Base-by-base conservation (phyloP, 306 rosid species). In the Casuarina cunninghamiana region DNA sequence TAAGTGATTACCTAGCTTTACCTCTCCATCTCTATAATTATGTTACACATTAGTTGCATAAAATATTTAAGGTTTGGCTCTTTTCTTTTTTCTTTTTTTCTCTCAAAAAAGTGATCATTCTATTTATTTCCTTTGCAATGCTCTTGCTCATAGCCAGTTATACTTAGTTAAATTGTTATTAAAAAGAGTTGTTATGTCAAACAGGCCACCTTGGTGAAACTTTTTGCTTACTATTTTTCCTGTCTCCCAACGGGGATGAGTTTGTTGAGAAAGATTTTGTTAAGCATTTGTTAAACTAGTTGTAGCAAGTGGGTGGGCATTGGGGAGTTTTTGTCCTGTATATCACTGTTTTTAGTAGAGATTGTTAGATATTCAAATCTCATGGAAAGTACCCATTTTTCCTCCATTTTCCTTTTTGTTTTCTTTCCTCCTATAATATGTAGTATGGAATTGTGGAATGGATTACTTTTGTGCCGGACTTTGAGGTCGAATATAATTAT, bases 21-120 rank as follows among this genome's bases (percentile, higher is more conserved):
- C 99, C 99, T n/a, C 93, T 95, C 88, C n/a, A n/a, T n/a, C 91
- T 95, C 43, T 95, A 95, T 80, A 95, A 95, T 85, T 95, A 95
- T 77, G 91, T 97, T 2, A 95, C 99, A 54, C 99, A 95, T 88
- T 97, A 93, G 81, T 75, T 95, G 77, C 96, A 95, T 87, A 97
- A 97, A 19, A 86, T 95, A 82, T 95, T 88, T 80, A 97, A 95
- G 97, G 99, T 95, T 75, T 71, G 83, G 55, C n/a, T n/a, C 46
- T 63, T 69, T 13, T 4, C 74, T 10, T 54, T 45, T 69, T 2
- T 26, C 2, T 44, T 83, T 75, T 5, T 48, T 77, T 81, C n/a
- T 16, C 32, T 46, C 32, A 26, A 26, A 26, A 26, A 26, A 26
- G 32, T 26, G 32, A 26, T 26, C 32, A 26, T 26, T 26, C 32